Base-by-base conservation (phyloP, 805 yeast genomes). In the Diddensiella caesifluorescens region DNA sequence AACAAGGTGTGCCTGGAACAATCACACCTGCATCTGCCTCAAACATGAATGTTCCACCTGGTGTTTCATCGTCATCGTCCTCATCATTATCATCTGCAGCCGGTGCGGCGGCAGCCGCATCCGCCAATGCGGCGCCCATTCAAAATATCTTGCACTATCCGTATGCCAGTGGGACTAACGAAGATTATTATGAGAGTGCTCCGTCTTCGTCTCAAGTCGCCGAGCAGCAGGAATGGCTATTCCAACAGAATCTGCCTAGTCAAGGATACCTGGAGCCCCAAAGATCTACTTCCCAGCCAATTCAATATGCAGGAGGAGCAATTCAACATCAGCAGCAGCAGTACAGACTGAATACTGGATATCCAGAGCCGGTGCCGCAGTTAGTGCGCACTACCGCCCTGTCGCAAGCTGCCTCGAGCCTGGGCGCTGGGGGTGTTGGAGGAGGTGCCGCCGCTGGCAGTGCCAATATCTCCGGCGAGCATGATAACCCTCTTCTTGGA, bases 371-470 rank as follows among this genome's bases (percentile, higher is more conserved):
- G n/a, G 44, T 46, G 3, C 57, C 57, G 7, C 55, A 40, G 30
- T 39, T 54, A 31, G 50, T 54, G 4, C 47, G 57, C 3, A 52
- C 57, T 5, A 47, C 55, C 7, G 53, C 56, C 2, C 41, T 52
- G 38, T 45, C 53, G 5, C 57, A 53, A 35, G 51, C 53, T 10
- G 50, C 50, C 9, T 31, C 53, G 18, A 42, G 49, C 30, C 41
- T 23, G 22, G 34, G 30, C 22, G 18, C 35, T 21, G 26, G 19
- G 34, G 27, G 19, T 26, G 35, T 21, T 23, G 21, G 31, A 23
- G 29, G 10, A 25, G 27, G 10, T 9, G 27, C 27, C 12, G 32
- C 32, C n/a, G 13, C 32, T 19, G 13, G 5, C 32, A n/a, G n/a
- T n/a, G n/a, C n/a, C n/a, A n/a, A n/a, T n/a, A 29, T 29, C 7